Evolutionary conservation across 768 basidiomycete genomes (phyloP).

Genomic region (Polyporus arcularius): DNA sequence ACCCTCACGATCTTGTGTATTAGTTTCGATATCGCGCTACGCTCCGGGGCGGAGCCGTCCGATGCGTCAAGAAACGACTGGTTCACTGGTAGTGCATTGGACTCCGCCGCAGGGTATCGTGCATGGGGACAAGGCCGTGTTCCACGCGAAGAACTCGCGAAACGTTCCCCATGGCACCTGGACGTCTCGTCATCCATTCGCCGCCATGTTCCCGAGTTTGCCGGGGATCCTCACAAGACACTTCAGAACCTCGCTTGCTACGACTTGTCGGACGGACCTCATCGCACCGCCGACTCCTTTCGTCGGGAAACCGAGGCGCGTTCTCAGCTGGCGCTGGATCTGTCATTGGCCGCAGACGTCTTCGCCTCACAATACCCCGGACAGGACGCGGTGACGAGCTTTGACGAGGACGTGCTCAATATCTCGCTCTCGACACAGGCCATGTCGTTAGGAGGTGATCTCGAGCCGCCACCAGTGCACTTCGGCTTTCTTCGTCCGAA

Average conservation of each 20-base stretch:
- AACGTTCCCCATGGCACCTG: constrained; percentile 54
- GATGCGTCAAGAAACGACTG: constrained; percentile 54
- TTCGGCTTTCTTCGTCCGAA: constrained; percentile 66
- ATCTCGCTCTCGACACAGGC: constrained; percentile 54
- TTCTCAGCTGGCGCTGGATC: constrained; percentile 64
- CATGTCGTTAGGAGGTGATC: constrained; percentile 47
- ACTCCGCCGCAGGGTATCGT: constrained; percentile 52
- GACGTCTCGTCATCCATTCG: constrained; percentile 49
- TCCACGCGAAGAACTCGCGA: constrained; percentile 37
- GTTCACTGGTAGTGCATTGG: constrained; percentile 53
- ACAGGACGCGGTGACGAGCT: constrained; percentile 16
- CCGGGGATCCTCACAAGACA: constrained; percentile 35
- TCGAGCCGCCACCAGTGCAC: constrained; percentile 54
- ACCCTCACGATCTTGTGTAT: not conserved
- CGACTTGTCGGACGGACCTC: constrained; percentile 41
- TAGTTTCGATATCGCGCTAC: constrained; percentile 67
- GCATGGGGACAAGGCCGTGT: constrained; percentile 53
- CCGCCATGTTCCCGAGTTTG: constrained; percentile 41
- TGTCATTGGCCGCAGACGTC: constrained; percentile 58
- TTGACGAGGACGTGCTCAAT: constrained; percentile 46
- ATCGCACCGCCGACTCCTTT: constrained; percentile 41
- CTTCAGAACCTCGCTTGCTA: constrained; percentile 44
- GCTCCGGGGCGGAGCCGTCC: constrained; percentile 50
- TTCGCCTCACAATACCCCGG: constrained; percentile 50
- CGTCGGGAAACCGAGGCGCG: constrained; percentile 55